Percentiles rank a stretch among this genome's conserved stretches.
Conservation (phyloP, 75 land plant species). For the Adiantum capillusveneris region DNA sequence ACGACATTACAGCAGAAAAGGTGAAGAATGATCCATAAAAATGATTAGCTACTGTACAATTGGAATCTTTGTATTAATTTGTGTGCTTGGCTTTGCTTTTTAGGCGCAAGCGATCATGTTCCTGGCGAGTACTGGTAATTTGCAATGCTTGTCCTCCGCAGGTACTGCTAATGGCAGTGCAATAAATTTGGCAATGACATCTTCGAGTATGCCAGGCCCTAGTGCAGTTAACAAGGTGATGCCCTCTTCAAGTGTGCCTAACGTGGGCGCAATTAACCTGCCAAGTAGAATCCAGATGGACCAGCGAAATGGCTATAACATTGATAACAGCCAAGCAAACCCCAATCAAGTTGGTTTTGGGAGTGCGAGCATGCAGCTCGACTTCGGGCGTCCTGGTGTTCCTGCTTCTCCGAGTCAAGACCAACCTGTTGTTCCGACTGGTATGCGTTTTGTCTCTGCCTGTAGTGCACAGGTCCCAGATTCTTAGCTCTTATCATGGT, state of each 20-base stretch:
- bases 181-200: no score
- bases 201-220: no score
- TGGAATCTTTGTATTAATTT: slow-evolving; percentile 1
- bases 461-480: background rate
- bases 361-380: slow-evolving; percentile 5
- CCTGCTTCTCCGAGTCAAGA: slow-evolving; percentile 15
- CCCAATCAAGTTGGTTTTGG: no score
- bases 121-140: slow-evolving; percentile 35
- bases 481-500: background rate
- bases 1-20: slow-evolving; percentile 41
- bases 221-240: no score
- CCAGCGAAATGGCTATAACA: no score
- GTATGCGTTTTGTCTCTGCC: background rate
- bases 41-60: no score
- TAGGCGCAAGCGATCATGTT: slow-evolving; percentile 67
- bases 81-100: background rate
- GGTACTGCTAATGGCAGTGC: no score
- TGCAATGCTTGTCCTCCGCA: slow-evolving; percentile 3
- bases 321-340: no score
- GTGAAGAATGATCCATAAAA: slow-evolving; percentile 8
- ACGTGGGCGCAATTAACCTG: no score
- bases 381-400: slow-evolving; percentile 27
- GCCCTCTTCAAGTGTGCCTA: no score
- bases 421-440: slow-evolving; percentile 5
- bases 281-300: no score